Conservation (phyloP, 2,329 filamentous ascomycete genomes). For the Thyridium curvatum region DNA sequence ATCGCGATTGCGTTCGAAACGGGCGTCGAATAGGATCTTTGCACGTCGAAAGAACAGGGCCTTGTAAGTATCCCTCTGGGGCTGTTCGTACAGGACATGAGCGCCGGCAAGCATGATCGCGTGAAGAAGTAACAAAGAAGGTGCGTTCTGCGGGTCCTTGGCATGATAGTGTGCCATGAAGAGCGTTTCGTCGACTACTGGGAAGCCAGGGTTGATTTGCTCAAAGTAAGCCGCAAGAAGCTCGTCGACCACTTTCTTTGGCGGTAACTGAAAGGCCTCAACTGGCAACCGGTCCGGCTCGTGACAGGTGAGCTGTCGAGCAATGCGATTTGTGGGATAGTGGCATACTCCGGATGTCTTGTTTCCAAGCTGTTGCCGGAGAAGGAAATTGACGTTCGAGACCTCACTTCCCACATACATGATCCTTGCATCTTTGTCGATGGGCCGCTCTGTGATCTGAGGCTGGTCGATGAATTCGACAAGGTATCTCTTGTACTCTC, state of each 20-base stretch:
- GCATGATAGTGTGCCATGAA: constrained; percentile 18
- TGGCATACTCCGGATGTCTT: constrained; percentile 19
- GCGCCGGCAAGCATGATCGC: constrained; percentile 44
- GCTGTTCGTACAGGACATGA: constrained; percentile 35
- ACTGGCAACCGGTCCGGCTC: constrained; percentile 35
- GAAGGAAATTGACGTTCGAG: constrained; percentile 49
- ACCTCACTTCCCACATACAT: constrained; percentile 50
- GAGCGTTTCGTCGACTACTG: constrained; percentile 6
- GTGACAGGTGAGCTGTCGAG: constrained; percentile 28
- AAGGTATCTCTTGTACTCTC: constrained; percentile 18
- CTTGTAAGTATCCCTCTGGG: constrained; percentile 36
- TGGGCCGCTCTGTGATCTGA: constrained; percentile 34
- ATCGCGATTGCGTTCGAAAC: constrained; percentile 46
- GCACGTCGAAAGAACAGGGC: constrained; percentile 43
- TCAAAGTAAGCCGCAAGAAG: constrained; percentile 43
- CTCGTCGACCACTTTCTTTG: constrained; percentile 39
- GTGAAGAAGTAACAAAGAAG: constrained; percentile 42
- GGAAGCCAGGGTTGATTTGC: constrained; percentile 6
- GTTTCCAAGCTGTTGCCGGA: constrained; percentile 35
- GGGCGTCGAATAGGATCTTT: constrained; percentile 45
- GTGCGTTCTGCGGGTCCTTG: constrained; percentile 33
- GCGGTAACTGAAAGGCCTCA: constrained; percentile 42
- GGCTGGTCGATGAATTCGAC: constrained; percentile 44
- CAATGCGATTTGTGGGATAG: constrained; percentile 32
- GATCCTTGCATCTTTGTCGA: constrained; percentile 34